These are phyloP conservation scores for Xylaria sp. DNA, from an alignment of 2,329 filamentous ascomycete species.

Conservation along the genomic window DNA sequence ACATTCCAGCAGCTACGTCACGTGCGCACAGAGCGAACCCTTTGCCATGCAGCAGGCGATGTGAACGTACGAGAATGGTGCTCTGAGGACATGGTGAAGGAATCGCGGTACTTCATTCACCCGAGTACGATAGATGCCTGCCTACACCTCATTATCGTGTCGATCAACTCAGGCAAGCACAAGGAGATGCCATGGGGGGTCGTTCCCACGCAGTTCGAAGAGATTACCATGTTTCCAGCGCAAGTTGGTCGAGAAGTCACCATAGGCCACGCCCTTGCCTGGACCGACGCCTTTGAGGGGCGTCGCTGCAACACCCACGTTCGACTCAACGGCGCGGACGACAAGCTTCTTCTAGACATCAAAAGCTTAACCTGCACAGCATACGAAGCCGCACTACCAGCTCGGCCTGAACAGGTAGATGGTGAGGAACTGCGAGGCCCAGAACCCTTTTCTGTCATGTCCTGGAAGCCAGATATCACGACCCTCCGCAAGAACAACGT, in stretches of 20 bases:
- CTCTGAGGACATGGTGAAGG: conserved; percentile 21
- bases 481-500: conserved; percentile 3
- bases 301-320: conserved; percentile 18
- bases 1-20: conserved; percentile 32
- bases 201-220: conserved; percentile 25
- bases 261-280: conserved; percentile 19
- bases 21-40: conserved; percentile 26
- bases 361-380: conserved; percentile 12
- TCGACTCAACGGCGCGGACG: conserved; percentile 3
- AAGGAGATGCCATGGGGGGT: conserved; percentile 30
- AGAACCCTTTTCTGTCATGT: conserved; percentile 8
- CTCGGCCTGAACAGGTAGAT: not conserved
- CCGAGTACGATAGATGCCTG: conserved; percentile 37
- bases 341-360: conserved; percentile 10
- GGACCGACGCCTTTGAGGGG: conserved; percentile 17
- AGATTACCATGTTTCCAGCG: conserved; percentile 8
- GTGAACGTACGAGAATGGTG: conserved; percentile 13
- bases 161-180: conserved; percentile 28
- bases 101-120: conserved; percentile 38
- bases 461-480: conserved; percentile 13
- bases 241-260: not conserved
- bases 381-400: conserved; percentile 16
- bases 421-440: not conserved
- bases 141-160: conserved; percentile 32
- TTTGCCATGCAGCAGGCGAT: conserved; percentile 15